Evolutionary conservation across 768 basidiomycete species (phyloP), one percentile per base, ranked within the genome.

Genomic region (Leucosporidium yakuticum): DNA sequence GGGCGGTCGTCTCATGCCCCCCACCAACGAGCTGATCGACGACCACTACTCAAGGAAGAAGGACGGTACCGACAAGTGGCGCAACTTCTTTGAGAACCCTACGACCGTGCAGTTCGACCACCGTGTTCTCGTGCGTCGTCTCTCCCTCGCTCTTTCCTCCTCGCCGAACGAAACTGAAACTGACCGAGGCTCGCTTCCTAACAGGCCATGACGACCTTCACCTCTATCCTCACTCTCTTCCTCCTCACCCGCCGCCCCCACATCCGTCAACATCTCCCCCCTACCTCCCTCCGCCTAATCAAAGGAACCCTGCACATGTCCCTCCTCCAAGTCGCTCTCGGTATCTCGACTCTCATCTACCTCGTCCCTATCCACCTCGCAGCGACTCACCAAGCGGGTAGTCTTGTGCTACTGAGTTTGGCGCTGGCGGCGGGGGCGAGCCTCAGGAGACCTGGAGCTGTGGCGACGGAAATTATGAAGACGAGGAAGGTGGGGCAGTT

Each of bases 101-200:
- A 93, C 90, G 14, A 96, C 95, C 0, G 94, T 94, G 12, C 96
- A 99, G 77, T 98, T 98, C 75, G 86, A 99, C 76, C 96, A 99
- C 79, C 88, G 96, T 27, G 81, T 94, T 59, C 84, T 99, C 60
- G 94, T 89, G 55, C 48, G 60, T 59, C 39, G 19, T 27, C 19
- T 39, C 34, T n/a, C 58, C 20, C 23, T 39, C 25, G 2, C 32
- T 44, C 48, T 19, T 17, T 31, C 8, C 21, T n/a, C 15, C 15
- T 14, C 20, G 19, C 34, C 50, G 4, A 6, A 23, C 27, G 39
- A 21, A 11, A 31, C 32, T 29, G 17, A 20, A 23, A 12, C 31
- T 49, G 2, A 4, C 32, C 11, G 3, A 34, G 19, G 25, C 7
- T 65, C 14, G 3, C 14, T 15, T 44, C 12, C 58, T 55, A 44